These are phyloP conservation scores for Mortierella sp. DNA, from an alignment of 371 early-diverging fungal species.

Conservation along the genomic window DNA sequence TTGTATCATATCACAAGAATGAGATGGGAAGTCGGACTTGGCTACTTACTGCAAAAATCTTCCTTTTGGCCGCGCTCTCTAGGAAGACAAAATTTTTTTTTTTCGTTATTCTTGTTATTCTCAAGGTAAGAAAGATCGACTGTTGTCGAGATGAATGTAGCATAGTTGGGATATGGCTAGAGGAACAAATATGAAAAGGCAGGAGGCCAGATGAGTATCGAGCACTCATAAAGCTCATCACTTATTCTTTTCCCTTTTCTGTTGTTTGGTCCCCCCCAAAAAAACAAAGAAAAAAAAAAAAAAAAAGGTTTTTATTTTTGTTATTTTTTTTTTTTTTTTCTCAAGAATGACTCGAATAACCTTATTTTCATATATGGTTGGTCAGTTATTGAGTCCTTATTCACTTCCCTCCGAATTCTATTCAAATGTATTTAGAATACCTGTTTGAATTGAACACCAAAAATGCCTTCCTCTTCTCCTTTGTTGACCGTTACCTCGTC, in stretches of 20 bases:
- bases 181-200: too few species aligned
- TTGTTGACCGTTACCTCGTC: neutral
- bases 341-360: too few species aligned
- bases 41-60: neutral
- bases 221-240: too few species aligned
- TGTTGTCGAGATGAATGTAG: neutral
- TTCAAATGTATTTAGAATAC: neutral
- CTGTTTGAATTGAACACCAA: neutral
- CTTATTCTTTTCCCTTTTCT: too few species aligned
- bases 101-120: too few species aligned
- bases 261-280: too few species aligned
- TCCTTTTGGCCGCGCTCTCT: slow-evolving; percentile 6
- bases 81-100: neutral
- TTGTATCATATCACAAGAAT: neutral
- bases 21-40: neutral
- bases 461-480: neutral
- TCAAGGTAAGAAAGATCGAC: neutral
- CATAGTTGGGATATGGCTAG: too few species aligned
- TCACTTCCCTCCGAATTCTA: too few species aligned
- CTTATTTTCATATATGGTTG: too few species aligned
- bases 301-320: slow-evolving; percentile 3
- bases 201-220: too few species aligned
- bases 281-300: neutral
- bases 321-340: slow-evolving; percentile 13
- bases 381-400: too few species aligned